These are phyloP conservation scores for Flaveria bidentis DNA, from an alignment of 129 eudicot genomes.

Conservation along the genomic window DNA sequence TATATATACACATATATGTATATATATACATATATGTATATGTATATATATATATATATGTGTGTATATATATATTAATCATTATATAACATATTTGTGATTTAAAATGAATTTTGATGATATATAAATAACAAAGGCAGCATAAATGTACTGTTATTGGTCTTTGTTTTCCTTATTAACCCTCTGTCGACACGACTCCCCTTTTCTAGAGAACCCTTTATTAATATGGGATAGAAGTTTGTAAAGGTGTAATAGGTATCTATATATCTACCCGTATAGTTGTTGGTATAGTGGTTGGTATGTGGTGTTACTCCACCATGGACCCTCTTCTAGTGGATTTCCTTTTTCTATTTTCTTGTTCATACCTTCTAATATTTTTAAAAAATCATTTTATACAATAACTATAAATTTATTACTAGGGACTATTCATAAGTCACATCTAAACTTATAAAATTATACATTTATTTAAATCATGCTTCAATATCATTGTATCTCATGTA, in stretches of 20 bases:
- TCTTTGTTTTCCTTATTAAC: not conserved
- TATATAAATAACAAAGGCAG: not conserved
- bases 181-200: slow-evolving; percentile 8
- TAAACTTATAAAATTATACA: no score
- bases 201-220: not conserved
- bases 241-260: not conserved
- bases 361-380: no score
- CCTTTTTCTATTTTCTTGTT: not conserved
- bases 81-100: not conserved
- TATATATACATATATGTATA: no score
- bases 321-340: slow-evolving; percentile 13
- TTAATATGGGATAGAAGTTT: not conserved
- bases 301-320: slow-evolving; percentile 25
- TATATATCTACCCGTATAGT: not conserved
- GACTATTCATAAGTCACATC: no score
- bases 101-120: not conserved
- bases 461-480: no score
- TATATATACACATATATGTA: no score
- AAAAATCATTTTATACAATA: no score
- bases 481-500: no score
- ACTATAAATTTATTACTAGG: no score
- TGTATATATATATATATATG: no score
- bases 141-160: not conserved
- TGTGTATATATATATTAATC: no score
- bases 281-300: slow-evolving; percentile 18